Conservation (phyloP, 768 basidiomycete genomes). For the Lyophyllum atratum region DNA sequence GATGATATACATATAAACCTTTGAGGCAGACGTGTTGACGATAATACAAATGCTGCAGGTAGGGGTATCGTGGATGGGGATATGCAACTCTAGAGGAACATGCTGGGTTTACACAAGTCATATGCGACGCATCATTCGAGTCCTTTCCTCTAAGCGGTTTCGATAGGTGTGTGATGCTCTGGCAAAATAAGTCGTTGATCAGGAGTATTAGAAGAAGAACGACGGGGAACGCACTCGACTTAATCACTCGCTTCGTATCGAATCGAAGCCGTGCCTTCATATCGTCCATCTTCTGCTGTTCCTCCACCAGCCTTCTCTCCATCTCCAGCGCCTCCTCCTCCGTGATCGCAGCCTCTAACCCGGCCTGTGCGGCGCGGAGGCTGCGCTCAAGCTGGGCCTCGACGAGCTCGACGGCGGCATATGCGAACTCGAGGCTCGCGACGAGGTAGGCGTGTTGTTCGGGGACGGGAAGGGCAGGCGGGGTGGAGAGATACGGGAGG, state of each 20-base stretch:
- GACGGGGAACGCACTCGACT: background rate
- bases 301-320: conserved; percentile 9
- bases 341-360: conserved; percentile 3
- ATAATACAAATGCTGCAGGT: too few species aligned
- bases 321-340: conserved; percentile 12
- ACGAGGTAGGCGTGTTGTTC: conserved; percentile 13
- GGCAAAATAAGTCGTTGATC: background rate
- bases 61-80: too few species aligned
- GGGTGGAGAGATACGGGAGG: conserved; percentile 13
- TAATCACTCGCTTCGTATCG: conserved; percentile 1
- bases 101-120: too few species aligned
- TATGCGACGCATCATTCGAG: background rate
- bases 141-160: background rate
- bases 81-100: background rate
- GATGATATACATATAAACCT: too few species aligned
- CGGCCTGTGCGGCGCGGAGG: conserved; percentile 13
- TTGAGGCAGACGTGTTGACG: too few species aligned
- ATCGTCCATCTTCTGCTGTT: conserved; percentile 16
- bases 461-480: background rate
- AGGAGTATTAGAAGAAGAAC: too few species aligned
- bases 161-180: background rate
- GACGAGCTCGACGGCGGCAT: conserved; percentile 17
- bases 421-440: conserved; percentile 17
- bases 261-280: conserved; percentile 11
- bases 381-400: conserved; percentile 15